phyloP scores from a whole-genome alignment of 352 stramenopile genomes.

The Phytopythium delawarense region DNA sequence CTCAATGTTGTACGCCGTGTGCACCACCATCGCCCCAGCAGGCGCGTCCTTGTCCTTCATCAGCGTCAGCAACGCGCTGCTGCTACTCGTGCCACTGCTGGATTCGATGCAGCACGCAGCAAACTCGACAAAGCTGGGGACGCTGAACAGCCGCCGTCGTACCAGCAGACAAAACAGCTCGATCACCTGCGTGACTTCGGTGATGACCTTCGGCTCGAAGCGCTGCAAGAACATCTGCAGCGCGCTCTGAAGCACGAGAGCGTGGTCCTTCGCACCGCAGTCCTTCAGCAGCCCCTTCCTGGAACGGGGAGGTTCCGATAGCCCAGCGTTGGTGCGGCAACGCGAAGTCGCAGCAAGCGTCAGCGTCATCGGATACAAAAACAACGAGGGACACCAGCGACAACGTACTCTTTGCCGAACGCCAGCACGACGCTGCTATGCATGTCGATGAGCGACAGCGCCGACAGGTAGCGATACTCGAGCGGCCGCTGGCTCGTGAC shows the following conservation, averaged over 20 bases:
- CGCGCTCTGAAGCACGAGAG: constrained; percentile 69
- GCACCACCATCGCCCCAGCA: constrained; percentile 38
- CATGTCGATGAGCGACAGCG: constrained; percentile 78
- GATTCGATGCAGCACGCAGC: constrained; percentile 49
- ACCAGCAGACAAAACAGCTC: constrained; percentile 81
- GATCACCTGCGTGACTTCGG: constrained; percentile 76
- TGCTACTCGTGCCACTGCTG: constrained; percentile 18
- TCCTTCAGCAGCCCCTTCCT: constrained; percentile 44
- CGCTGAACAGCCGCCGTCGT: constrained; percentile 62
- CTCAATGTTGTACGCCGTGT: constrained; percentile 85
- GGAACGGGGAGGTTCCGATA: not conserved
- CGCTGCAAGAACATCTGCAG: constrained; percentile 69
- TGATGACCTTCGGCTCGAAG: constrained; percentile 76
- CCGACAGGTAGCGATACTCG: constrained; percentile 80
- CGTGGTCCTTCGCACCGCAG: constrained; percentile 42
- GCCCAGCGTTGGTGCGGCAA: not conserved
- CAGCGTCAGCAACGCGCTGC: constrained; percentile 25
- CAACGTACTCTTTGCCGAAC: constrained; percentile 53
- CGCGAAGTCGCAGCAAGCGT: not conserved
- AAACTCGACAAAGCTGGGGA: constrained; percentile 74
- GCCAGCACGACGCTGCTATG: constrained; percentile 61
- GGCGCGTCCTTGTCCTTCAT: constrained; percentile 10
- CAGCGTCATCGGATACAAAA: not conserved
- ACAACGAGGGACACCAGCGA: not conserved
- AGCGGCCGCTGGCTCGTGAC: constrained; percentile 74